Evolutionary conservation across 2,329 filamentous ascomycete genomes (phyloP).

Genomic region (Cladobotryum protrusum): DNA sequence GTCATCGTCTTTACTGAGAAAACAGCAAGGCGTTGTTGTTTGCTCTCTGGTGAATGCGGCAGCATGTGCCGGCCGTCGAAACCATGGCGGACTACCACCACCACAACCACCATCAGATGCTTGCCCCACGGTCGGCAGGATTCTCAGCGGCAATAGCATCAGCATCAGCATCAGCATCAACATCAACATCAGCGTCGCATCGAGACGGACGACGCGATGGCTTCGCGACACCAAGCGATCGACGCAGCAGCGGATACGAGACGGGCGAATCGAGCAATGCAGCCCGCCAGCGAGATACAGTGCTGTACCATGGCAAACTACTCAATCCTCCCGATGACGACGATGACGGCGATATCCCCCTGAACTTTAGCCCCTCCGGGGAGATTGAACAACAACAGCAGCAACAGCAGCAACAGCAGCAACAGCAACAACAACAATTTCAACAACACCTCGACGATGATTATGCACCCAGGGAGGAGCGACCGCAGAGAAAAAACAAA

Average conservation of each 20-base stretch:
- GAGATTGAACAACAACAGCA: neutral
- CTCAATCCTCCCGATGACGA: slow-evolving; percentile 9
- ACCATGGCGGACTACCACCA: slow-evolving; percentile 17
- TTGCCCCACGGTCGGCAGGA: slow-evolving; percentile 12
- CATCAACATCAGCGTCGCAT: neutral
- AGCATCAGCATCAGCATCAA: neutral
- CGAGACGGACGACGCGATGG: slow-evolving; percentile 12
- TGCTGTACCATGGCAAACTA: slow-evolving; percentile 13
- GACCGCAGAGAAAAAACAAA: slow-evolving; percentile 31
- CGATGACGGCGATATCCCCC: neutral
- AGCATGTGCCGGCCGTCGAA: slow-evolving; percentile 15
- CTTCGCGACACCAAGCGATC: slow-evolving; percentile 11
- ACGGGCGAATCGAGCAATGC: slow-evolving; percentile 39
- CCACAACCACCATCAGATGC: neutral
- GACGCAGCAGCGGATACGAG: slow-evolving; percentile 29
- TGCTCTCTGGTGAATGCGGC: neutral
- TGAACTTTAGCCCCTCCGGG: neutral
- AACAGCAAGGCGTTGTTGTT: neutral
- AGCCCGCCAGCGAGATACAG: slow-evolving; percentile 22
- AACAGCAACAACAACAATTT: slow-evolving; percentile 14
- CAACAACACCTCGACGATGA: slow-evolving; percentile 8
- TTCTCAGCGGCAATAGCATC: neutral
- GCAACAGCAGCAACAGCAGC: slow-evolving; percentile 13
- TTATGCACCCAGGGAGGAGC: slow-evolving; percentile 19
- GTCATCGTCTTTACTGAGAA: neutral